phyloP scores from a whole-genome alignment of 805 yeast species.

The Vanderwaltozyma polyspora region DNA sequence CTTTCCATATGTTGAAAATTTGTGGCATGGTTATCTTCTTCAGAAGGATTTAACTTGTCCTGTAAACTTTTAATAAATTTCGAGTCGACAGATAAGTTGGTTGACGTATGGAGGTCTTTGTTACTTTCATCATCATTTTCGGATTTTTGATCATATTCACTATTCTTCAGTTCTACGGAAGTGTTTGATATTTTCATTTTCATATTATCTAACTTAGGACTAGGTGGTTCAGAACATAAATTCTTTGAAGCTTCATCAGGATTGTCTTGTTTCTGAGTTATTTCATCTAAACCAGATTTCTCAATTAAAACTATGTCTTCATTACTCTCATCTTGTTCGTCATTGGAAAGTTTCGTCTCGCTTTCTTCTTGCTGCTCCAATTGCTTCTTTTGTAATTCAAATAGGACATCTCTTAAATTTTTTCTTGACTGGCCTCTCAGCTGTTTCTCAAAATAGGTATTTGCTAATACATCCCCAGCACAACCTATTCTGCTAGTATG shows the following conservation, averaged over 20 bases:
- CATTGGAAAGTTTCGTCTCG: background rate
- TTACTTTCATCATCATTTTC: no score
- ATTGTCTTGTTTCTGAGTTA: constrained; percentile 1
- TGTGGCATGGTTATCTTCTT: no score
- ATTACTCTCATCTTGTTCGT: background rate
- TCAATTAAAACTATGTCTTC: background rate
- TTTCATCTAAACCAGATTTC: background rate
- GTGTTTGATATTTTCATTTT: no score
- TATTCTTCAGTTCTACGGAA: no score
- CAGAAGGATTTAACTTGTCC: no score
- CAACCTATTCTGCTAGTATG: constrained; percentile 12
- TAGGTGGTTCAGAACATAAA: background rate
- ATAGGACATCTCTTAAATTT: constrained; percentile 16
- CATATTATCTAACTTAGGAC: no score
- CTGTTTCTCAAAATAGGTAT: constrained; percentile 21
- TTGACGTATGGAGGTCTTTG: no score
- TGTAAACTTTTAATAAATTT: no score
- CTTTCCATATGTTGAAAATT: no score
- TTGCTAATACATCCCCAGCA: constrained; percentile 9
- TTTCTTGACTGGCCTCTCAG: constrained; percentile 18
- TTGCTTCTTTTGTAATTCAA: constrained; percentile 12
- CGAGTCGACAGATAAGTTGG: no score
- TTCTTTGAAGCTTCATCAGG: constrained; percentile 3
- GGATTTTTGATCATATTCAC: no score
- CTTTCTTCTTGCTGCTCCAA: background rate